These are phyloP conservation scores for Bonnemaisonia californica DNA, from an alignment of 31 red algal genomes.

Conservation along the genomic window DNA sequence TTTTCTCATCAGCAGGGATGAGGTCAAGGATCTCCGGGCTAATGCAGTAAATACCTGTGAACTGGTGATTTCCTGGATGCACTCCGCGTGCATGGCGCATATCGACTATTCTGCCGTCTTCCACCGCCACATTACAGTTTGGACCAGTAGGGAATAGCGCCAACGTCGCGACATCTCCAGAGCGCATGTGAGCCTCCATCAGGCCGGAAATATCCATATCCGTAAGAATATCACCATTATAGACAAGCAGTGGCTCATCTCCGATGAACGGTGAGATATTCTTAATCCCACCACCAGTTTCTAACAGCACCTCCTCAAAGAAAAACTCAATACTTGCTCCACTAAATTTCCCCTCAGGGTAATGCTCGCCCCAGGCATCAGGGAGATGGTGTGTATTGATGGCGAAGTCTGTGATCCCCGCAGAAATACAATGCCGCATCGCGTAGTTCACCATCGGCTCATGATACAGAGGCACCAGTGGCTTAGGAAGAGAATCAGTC, in stretches of 20 bases:
- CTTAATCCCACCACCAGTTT: conserved; percentile 31
- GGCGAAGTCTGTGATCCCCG: conserved; percentile 14
- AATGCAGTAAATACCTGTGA: conserved; percentile 30
- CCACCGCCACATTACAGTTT: background rate
- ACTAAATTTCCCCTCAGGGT: background rate
- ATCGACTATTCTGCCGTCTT: conserved; percentile 5
- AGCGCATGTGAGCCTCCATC: background rate
- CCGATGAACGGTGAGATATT: conserved; percentile 13
- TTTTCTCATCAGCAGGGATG: conserved; percentile 23
- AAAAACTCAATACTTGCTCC: conserved; percentile 3
- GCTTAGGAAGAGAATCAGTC: conserved; percentile 13
- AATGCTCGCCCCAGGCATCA: background rate
- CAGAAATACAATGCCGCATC: conserved; percentile 8
- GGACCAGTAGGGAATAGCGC: background rate
- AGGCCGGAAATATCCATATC: background rate
- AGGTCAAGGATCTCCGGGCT: conserved; percentile 19
- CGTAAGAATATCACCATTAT: conserved; percentile 34
- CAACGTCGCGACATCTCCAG: conserved; percentile 24
- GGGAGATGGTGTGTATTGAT: conserved; percentile 29
- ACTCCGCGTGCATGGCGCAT: conserved; percentile 12
- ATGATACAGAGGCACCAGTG: conserved; percentile 27
- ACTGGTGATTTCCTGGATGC: conserved; percentile 30
- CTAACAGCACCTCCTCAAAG: conserved; percentile 9
- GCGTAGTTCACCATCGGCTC: conserved; percentile 5
- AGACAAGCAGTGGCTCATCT: conserved; percentile 18